Evolutionary conservation across 345 rosid species (phyloP), one percentile per base, ranked within the genome.

Genomic region (Mallotus nudiflorus): DNA sequence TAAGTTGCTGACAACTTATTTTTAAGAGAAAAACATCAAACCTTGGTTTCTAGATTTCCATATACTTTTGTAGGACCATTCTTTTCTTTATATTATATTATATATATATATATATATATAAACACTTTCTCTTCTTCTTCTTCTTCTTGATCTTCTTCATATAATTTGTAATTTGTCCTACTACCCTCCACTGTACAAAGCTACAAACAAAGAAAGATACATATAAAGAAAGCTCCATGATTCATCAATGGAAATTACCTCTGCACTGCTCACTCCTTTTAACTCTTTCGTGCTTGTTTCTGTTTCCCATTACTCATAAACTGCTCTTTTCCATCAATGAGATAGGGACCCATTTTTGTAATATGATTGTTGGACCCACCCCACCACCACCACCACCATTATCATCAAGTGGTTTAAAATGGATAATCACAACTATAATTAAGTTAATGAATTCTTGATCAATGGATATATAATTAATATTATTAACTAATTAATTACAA

Each of bases 1-100:
- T 48, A 50, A 82, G 85, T 80, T 67, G 81, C 88, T 79, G 85
- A 82, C 88, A 84, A 81, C 83, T 84, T 73, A 72, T 56, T 71
- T 65, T 67, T 44, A 9, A 27, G 65, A 51, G 58, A 58, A 58
- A 62, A 28, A 31, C 59, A 14, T 45, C 66, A 62, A 29, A 18
- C 48, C 61, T 70, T 73, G 27, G 57, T 73, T 73, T 77, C 68
- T 75, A 80, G 79, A 83, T 82, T 74, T 80, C 77, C 73, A 73
- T 56, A 60, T 33, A 14, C 70, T 65, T 29, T 22, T 50, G 74
- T 62, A 48, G 70, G 66, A 31, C 65, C 40, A 22, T 35, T 29
- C 6, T 33, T 33, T 33, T 6, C 6, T 33, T 33, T 33, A 33
- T 33, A n/a, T n/a, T n/a, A n/a, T n/a, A n/a, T n/a, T n/a, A n/a